A percentile compares a stretch with the other conserved stretches of the same genome.
Evolutionary conservation across 2,329 filamentous ascomycete genomes (phyloP).

Genomic region (Aspergillus costaricaensis): DNA sequence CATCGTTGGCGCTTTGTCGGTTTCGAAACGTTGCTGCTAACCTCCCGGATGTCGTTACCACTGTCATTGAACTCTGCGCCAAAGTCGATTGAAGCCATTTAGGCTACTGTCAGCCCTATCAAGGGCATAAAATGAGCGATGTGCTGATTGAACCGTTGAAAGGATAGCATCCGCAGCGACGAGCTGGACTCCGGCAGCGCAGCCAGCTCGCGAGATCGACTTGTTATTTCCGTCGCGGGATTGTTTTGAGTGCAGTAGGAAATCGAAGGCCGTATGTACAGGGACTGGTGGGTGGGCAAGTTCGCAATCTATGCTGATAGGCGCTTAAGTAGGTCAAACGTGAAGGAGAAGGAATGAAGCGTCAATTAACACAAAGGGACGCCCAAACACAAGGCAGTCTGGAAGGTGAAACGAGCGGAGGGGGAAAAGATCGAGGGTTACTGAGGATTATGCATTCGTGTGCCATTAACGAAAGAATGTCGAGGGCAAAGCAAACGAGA

Average conservation of each 20-base stretch:
- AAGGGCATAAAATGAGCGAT: slow-evolving; percentile 30
- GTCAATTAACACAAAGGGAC: slow-evolving; percentile 11
- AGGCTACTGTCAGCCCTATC: slow-evolving; percentile 29
- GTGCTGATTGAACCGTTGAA: slow-evolving; percentile 16
- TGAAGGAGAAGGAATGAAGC: slow-evolving; percentile 4
- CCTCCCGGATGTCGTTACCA: slow-evolving; percentile 30
- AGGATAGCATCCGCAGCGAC: slow-evolving; percentile 32
- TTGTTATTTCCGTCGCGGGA: slow-evolving; percentile 6
- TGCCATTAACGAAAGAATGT: slow-evolving; percentile 21
- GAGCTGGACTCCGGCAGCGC: slow-evolving; percentile 27
- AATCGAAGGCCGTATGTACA: slow-evolving; percentile 9
- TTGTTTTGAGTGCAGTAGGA: neutral
- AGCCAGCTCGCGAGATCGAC: slow-evolving; percentile 21
- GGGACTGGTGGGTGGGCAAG: neutral
- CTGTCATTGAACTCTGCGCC: slow-evolving; percentile 32
- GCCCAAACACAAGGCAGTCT: slow-evolving; percentile 15
- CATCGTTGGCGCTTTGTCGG: slow-evolving; percentile 82
- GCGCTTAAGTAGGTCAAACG: slow-evolving; percentile 3
- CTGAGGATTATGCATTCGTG: slow-evolving; percentile 19
- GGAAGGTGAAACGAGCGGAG: slow-evolving; percentile 22
- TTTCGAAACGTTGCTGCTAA: slow-evolving; percentile 55
- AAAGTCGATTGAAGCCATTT: slow-evolving; percentile 45
- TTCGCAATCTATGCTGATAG: neutral
- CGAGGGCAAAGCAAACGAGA: slow-evolving; percentile 10
- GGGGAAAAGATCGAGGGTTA: slow-evolving; percentile 15